A percentile compares a stretch with the other conserved stretches of the same genome.
Conservation (phyloP, 2,329 filamentous ascomycete species). For the Zelopaecilomyces penicillatus region DNA sequence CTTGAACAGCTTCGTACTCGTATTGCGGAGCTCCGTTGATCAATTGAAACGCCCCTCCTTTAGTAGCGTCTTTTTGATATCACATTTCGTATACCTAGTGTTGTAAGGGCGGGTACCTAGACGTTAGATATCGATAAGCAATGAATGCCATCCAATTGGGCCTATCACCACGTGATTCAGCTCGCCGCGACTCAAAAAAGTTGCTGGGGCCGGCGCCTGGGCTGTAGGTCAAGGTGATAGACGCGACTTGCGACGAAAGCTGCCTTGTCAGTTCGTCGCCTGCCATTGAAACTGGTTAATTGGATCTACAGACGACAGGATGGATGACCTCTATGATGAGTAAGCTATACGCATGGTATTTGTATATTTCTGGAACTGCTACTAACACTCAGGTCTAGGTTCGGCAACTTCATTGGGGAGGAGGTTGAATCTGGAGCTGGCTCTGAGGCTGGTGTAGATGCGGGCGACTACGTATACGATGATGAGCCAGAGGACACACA, state of each 20-base stretch:
- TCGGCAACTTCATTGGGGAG: slow-evolving; percentile 97
- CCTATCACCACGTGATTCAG: slow-evolving; percentile 9
- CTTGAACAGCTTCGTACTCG: too few species aligned
- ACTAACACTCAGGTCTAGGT: slow-evolving; percentile 43
- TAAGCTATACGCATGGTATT: slow-evolving; percentile 31
- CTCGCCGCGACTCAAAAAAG: slow-evolving; percentile 12
- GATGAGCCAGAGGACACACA: slow-evolving; percentile 61
- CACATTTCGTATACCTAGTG: too few species aligned
- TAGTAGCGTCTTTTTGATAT: too few species aligned
- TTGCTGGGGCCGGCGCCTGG: slow-evolving; percentile 6
- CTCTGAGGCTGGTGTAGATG: slow-evolving; percentile 66
- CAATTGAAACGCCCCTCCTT: too few species aligned
- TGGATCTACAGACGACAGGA: slow-evolving; percentile 29
- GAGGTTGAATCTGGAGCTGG: slow-evolving; percentile 78
- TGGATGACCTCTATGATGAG: slow-evolving; percentile 99
- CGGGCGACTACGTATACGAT: slow-evolving; percentile 73
- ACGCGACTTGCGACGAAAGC: slow-evolving; percentile 11
- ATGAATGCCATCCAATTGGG: background rate
- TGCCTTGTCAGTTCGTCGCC: slow-evolving; percentile 11
- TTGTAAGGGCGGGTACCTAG: too few species aligned
- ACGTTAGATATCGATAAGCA: too few species aligned
- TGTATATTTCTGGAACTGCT: background rate
- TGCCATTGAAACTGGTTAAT: slow-evolving; percentile 13
- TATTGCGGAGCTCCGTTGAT: too few species aligned
- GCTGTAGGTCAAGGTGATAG: slow-evolving; percentile 5